Conservation (phyloP, 176 grass and related monocot genomes). For the Zea luxurians region DNA sequence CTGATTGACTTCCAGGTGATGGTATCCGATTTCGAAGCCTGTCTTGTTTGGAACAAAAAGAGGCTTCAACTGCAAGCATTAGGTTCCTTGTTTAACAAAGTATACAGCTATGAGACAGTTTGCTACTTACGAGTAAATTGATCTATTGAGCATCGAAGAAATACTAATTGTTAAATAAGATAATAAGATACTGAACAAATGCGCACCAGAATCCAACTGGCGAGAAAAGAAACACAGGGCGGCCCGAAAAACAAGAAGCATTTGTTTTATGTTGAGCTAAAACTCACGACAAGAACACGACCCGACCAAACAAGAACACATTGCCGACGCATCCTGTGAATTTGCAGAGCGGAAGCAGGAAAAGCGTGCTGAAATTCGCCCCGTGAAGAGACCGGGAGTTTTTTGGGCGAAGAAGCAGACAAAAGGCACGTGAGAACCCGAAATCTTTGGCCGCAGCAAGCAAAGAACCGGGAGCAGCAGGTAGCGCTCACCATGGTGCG, state of each 20-base stretch:
- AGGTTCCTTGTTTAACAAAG: background rate
- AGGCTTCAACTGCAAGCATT: background rate
- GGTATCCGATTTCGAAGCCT: background rate
- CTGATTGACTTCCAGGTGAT: background rate
- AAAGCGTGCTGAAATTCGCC: conserved; percentile 8
- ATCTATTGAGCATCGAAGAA: conserved; percentile 13
- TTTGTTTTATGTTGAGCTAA: background rate
- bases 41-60: background rate
- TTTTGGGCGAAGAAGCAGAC: background rate
- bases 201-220: background rate
- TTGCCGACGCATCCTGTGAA: background rate
- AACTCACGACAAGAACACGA: conserved; percentile 2
- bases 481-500: conserved; percentile 43
- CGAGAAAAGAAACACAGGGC: background rate
- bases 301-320: conserved; percentile 1
- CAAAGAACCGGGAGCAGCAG: background rate
- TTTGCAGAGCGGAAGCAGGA: background rate
- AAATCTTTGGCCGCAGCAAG: background rate
- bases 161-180: background rate
- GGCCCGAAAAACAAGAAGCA: background rate
- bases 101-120: conserved; percentile 12
- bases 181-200: background rate
- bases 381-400: background rate
- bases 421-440: background rate
- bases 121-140: background rate